phyloP scores from a whole-genome alignment of 179 eudicot species.

The Silene vulgaris region DNA sequence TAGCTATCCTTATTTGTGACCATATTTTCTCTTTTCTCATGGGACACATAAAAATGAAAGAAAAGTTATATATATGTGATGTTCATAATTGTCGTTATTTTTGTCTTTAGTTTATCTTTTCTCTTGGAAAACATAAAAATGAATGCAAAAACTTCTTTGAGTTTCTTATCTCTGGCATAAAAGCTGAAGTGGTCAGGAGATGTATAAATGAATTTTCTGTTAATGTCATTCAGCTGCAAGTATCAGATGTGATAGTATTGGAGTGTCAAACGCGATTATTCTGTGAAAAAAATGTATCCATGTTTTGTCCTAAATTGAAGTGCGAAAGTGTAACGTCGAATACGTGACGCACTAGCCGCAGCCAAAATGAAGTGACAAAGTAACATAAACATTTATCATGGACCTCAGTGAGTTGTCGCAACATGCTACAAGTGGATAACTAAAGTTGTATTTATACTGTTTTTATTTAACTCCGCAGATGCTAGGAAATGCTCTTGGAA shows the following conservation, averaged over 20 bases:
- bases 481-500: conserved; percentile 77
- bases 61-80: background rate
- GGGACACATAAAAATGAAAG: background rate
- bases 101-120: background rate
- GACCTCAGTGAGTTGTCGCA: background rate
- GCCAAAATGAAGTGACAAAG: background rate
- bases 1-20: background rate
- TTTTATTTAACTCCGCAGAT: conserved; percentile 43
- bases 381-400: background rate
- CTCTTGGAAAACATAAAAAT: background rate
- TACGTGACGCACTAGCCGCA: background rate
- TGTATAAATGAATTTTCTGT: background rate
- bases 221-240: background rate
- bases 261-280: background rate
- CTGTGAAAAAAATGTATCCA: background rate
- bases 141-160: background rate
- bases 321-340: background rate
- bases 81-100: background rate
- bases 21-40: background rate
- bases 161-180: background rate
- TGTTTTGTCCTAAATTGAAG: background rate
- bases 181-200: background rate
- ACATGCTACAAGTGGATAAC: background rate
- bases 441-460: background rate
- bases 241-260: background rate